phyloP scores from a whole-genome alignment of 352 stramenopile species.

The Globisporangium uncinulatum region DNA sequence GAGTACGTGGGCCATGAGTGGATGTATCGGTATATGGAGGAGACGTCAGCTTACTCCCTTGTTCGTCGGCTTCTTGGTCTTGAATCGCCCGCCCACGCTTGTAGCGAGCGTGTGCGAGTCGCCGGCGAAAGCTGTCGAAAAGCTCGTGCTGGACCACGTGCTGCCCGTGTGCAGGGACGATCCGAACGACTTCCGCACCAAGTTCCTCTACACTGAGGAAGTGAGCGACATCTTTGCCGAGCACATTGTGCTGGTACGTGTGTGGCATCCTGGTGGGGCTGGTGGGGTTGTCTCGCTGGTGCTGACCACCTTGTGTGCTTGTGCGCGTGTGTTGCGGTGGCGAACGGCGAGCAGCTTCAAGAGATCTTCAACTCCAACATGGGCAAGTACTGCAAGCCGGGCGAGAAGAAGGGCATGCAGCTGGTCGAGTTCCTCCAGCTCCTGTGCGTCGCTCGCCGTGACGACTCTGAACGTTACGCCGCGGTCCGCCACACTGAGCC shows the following conservation, averaged over 20 bases:
- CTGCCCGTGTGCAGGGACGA: constrained; percentile 42
- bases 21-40: too few species aligned
- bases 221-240: constrained; percentile 68
- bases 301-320: neutral
- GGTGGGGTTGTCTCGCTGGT: neutral
- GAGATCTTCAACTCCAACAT: constrained; percentile 73
- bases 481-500: neutral
- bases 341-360: constrained; percentile 33
- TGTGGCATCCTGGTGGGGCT: too few species aligned
- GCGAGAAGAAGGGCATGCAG: constrained; percentile 76
- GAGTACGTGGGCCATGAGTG: constrained; percentile 22
- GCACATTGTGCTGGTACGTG: constrained; percentile 56
- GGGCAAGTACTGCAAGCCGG: constrained; percentile 64
- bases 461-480: neutral
- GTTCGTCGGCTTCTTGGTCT: neutral
- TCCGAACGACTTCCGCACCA: constrained; percentile 61
- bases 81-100: neutral
- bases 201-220: constrained; percentile 74
- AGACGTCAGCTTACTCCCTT: neutral
- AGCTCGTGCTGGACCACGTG: constrained; percentile 57
- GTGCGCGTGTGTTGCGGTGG: neutral
- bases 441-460: constrained; percentile 21
- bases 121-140: constrained; percentile 63
- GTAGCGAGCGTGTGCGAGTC: constrained; percentile 59
- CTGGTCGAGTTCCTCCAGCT: constrained; percentile 57